These are phyloP conservation scores for Graphilbum sp. DNA, from an alignment of 2,329 filamentous ascomycete genomes.

Conservation along the genomic window DNA sequence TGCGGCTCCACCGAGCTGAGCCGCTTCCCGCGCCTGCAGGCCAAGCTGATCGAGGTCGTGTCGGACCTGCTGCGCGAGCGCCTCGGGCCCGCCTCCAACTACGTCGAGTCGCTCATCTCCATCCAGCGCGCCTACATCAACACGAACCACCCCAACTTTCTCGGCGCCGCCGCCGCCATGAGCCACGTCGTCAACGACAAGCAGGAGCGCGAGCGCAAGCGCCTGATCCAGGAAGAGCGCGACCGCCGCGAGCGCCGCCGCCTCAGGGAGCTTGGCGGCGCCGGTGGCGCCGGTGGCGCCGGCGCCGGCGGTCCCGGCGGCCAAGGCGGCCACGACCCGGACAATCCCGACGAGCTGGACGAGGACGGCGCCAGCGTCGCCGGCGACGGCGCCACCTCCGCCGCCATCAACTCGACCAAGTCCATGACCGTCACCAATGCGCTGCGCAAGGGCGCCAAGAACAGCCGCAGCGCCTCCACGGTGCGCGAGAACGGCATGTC, in stretches of 20 bases:
- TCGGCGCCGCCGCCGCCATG: conserved; percentile 94
- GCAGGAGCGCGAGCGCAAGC: conserved; percentile 83
- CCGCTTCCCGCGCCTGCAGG: conserved; percentile 82
- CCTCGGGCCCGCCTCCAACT: conserved; percentile 72
- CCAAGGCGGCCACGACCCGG: no score
- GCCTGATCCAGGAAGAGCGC: conserved; percentile 63
- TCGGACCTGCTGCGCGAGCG: conserved; percentile 88
- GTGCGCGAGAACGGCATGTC: conserved; percentile 48
- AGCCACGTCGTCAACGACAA: conserved; percentile 88
- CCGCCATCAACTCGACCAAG: no score
- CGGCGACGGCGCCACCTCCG: conserved; percentile 8
- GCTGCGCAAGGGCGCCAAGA: conserved; percentile 39
- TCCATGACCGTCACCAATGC: conserved; percentile 40
- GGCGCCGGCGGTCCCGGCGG: no score
- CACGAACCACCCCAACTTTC: conserved; percentile 97
- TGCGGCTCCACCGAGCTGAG: conserved; percentile 90
- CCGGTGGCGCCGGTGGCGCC: conserved; percentile 35
- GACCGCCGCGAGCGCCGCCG: conserved; percentile 71
- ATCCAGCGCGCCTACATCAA: conserved; percentile 99
- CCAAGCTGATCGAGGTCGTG: conserved; percentile 93
- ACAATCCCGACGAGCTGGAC: conserved; percentile 50
- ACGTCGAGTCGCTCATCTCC: conserved; percentile 91
- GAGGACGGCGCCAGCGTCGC: conserved; percentile 46
- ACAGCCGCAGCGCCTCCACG: conserved; percentile 63
- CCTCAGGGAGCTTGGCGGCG: conserved; percentile 65